Evolutionary conservation across 306 rosid species (phyloP).

Genomic region (Glycine latifolia): DNA sequence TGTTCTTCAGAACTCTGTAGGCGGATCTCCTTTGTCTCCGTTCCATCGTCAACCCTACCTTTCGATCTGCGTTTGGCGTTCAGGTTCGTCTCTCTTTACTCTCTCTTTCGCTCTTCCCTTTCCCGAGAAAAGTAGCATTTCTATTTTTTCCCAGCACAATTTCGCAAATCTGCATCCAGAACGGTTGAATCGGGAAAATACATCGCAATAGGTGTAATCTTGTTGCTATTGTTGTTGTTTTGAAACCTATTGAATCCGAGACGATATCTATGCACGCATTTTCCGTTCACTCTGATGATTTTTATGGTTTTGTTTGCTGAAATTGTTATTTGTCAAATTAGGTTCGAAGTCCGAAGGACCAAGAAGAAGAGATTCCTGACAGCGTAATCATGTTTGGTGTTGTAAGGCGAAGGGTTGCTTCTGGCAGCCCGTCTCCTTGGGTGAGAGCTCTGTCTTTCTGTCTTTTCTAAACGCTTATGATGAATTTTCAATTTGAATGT

Average conservation of each 20-base stretch:
- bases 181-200: not conserved
- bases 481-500: slow-evolving; percentile 18
- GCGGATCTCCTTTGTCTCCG: slow-evolving; percentile 38
- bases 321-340: slow-evolving; percentile 33
- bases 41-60: slow-evolving; percentile 21
- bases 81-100: not conserved
- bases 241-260: not conserved
- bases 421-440: slow-evolving; percentile 64
- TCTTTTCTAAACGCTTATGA: not conserved
- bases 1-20: not conserved
- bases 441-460: slow-evolving; percentile 37
- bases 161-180: slow-evolving; percentile 30
- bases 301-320: slow-evolving; percentile 28
- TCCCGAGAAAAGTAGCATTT: not conserved
- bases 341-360: slow-evolving; percentile 37
- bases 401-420: slow-evolving; percentile 75
- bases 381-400: slow-evolving; percentile 61
- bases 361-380: not conserved
- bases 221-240: not conserved
- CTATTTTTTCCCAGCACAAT: too few species aligned
- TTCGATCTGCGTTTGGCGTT: slow-evolving; percentile 1
- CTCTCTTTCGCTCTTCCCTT: too few species aligned
- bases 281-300: not conserved
- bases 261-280: not conserved
- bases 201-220: not conserved